A percentile compares a stretch with the other conserved stretches of the same genome.
These are phyloP conservation scores for Flammula alnicola DNA, from an alignment of 1,284 basidiomycete species.

Conservation along the genomic window DNA sequence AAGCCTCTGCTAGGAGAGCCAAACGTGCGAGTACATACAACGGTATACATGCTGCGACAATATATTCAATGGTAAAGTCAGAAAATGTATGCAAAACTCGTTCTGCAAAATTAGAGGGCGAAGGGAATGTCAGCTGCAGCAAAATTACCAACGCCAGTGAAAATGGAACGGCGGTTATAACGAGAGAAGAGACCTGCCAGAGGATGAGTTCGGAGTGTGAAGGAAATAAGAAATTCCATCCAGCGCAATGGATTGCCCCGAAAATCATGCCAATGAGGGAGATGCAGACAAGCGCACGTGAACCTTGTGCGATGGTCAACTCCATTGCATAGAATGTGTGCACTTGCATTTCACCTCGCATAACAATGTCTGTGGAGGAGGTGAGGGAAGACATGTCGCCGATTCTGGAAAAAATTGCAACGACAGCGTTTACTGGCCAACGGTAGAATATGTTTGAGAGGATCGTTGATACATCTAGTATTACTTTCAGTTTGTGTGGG, in stretches of 20 bases:
- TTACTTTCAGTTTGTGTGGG: too few relatives aligned
- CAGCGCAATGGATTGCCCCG: slow-evolving; percentile 18
- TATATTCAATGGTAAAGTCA: too few relatives aligned
- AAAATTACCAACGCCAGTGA: too few relatives aligned
- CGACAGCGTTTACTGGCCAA: neutral
- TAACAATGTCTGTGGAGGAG: neutral
- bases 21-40: slow-evolving; percentile 1
- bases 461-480: neutral
- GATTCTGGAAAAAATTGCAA: neutral
- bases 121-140: too few relatives aligned
- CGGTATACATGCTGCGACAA: too few relatives aligned
- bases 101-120: neutral
- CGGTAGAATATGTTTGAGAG: neutral
- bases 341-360: neutral
- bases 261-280: slow-evolving; percentile 20
- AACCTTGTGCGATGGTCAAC: neutral
- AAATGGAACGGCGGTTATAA: slow-evolving; percentile 3
- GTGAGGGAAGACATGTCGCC: slow-evolving; percentile 3
- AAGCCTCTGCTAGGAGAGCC: neutral
- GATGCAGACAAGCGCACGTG: neutral
- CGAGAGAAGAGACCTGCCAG: slow-evolving; percentile 20
- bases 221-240: slow-evolving; percentile 22
- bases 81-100: neutral
- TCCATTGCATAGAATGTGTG: neutral
- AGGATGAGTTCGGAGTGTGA: slow-evolving; percentile 12